Evolutionary conservation across 2,329 filamentous ascomycete genomes (phyloP), one percentile per base, ranked within the genome.

Genomic region (Exophiala mesophila): DNA sequence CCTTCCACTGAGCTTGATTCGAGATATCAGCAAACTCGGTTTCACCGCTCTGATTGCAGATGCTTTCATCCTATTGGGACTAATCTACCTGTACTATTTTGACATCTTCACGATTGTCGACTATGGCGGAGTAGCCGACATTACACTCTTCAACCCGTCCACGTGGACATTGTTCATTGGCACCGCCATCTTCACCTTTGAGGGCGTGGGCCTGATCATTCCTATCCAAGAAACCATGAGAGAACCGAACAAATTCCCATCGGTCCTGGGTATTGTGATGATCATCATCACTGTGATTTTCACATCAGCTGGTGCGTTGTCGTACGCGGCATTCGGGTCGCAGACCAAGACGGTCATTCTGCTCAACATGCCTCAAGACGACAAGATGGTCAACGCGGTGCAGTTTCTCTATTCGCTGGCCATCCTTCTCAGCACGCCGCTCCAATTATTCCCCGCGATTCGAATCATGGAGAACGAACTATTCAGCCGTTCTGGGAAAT

Each of bases 161-260:
- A 83, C 88, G 62, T 98, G 94, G 92, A 95, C 92, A 0, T 76
- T 98, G 3, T 97, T 98, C 63, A 98, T 98, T 57, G 94, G 92
- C 49, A 98, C 94, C 0, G 92, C 94, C 19, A 97, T 98, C 62
- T 98, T 98, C 69, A 97, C 92, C 0, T 98, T 97, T 60, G 92
- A 98, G 62, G 92, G 92, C 19, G 94, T 98, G 48, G 94, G 92
- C 9, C 78, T 98, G 36, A 94, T 98, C 64, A 96, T 98, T 50
- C 92, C 94, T 0, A 96, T 98, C 47, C 94, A 98, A 65, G 89
- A 94, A 59, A 94, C 89, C 16, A 98, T 98, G 92, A 85, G 83
- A 60, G 74, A 89, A 30, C 94, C 90, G 0, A 73, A 82, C 52
- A 90, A 94, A 62, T 98, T 98, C 64, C 88, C 92, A 34, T 77